Evolutionary conservation across 768 basidiomycete species (phyloP).

Genomic region (Favolaschia claudopus): DNA sequence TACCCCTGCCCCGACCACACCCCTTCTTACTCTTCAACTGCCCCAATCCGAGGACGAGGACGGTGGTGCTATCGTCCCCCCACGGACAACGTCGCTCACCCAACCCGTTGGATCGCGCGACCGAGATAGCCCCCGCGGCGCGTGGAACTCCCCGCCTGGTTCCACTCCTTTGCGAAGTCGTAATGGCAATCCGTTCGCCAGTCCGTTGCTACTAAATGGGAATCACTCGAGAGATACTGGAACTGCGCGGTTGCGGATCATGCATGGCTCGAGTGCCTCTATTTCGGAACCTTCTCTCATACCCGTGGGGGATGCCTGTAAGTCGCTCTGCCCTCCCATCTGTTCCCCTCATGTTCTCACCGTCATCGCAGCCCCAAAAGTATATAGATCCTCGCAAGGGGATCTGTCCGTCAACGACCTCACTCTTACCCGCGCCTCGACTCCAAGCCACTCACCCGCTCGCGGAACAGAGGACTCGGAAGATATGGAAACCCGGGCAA

Average conservation of each 20-base stretch:
- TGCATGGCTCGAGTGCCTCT: constrained; percentile 76
- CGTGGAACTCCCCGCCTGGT: constrained; percentile 40
- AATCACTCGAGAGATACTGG: constrained; percentile 46
- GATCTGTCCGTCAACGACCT: constrained; percentile 61
- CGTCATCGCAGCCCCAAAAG: constrained; percentile 29
- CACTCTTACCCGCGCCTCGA: constrained; percentile 52
- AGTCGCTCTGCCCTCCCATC: constrained; percentile 34
- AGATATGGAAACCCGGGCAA: constrained; percentile 70
- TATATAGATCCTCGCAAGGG: constrained; percentile 30
- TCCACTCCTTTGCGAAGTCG: constrained; percentile 54
- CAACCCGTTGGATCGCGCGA: no score
- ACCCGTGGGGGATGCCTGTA: constrained; percentile 57
- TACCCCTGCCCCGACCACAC: constrained; percentile 29
- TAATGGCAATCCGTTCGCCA: constrained; percentile 42
- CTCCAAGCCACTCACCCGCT: constrained; percentile 48
- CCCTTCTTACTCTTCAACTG: constrained; percentile 40
- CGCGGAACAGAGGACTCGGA: constrained; percentile 54
- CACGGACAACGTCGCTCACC: constrained; percentile 60
- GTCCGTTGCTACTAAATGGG: constrained; percentile 32
- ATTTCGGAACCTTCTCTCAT: constrained; percentile 86
- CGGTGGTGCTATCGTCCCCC: constrained; percentile 49
- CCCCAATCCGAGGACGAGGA: constrained; percentile 35
- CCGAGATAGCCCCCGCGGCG: no score
- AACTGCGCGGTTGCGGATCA: no score
- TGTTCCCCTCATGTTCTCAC: constrained; percentile 21